These are phyloP conservation scores for Senecio squalidus DNA, from an alignment of 140 eudicot genomes.

Conservation along the genomic window DNA sequence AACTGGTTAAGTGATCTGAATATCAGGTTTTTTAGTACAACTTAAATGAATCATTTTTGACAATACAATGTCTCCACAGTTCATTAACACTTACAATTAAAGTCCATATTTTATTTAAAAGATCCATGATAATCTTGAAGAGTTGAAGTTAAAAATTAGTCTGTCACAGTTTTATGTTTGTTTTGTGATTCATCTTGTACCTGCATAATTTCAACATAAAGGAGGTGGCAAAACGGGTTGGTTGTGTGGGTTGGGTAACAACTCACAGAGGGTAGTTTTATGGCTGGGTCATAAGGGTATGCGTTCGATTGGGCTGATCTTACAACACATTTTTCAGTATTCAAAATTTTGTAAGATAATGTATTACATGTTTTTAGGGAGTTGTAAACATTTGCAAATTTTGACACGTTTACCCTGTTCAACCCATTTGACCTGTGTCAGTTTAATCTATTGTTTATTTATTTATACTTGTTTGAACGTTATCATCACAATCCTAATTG, in stretches of 20 bases:
- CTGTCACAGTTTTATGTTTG: background rate
- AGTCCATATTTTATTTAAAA: background rate
- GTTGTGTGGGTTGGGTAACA: background rate
- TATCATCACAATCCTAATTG: background rate
- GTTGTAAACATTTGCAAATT: background rate
- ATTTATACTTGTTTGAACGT: background rate
- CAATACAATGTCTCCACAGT: too few relatives aligned
- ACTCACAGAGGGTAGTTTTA: background rate
- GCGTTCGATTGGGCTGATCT: background rate
- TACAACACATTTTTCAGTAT: background rate
- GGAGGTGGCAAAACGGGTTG: background rate
- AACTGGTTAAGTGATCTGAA: too few relatives aligned
- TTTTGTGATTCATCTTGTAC: background rate
- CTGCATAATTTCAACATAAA: constrained; percentile 1
- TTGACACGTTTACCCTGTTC: background rate
- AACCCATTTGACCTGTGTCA: background rate
- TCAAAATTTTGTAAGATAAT: background rate
- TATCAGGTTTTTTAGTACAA: too few relatives aligned
- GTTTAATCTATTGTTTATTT: background rate
- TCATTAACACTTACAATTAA: background rate
- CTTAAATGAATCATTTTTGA: too few relatives aligned
- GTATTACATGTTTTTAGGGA: too few relatives aligned
- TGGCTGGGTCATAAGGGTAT: background rate
- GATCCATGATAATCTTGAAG: background rate
- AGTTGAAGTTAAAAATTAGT: background rate